These are phyloP conservation scores for Letharia columbiana DNA, from an alignment of 495 filamentous ascomycete genomes.

Conservation along the genomic window DNA sequence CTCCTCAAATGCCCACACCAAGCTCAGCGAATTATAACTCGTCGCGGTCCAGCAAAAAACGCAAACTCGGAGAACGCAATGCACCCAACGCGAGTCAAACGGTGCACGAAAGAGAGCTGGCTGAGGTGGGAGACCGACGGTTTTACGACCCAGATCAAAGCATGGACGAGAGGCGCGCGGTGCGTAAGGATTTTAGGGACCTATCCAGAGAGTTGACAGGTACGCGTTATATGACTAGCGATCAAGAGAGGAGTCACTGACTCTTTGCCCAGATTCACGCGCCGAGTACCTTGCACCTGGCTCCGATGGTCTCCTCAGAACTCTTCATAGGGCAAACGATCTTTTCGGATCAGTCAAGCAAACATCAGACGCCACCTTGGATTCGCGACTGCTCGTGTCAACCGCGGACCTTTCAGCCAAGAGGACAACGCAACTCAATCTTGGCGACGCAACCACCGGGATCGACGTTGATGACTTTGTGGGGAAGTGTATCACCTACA, in stretches of 20 bases:
- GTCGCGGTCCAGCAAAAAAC: constrained; percentile 33
- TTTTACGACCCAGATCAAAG: constrained; percentile 88
- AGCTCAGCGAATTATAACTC: constrained; percentile 13
- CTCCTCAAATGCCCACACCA: constrained; percentile 22
- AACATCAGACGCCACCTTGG: constrained; percentile 85
- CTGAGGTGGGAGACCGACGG: constrained; percentile 35
- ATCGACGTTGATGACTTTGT: constrained; percentile 92
- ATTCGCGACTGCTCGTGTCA: constrained; percentile 72
- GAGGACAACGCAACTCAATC: constrained; percentile 58
- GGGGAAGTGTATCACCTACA: constrained; percentile 80
- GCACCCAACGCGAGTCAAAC: constrained; percentile 23
- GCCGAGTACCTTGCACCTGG: constrained; percentile 54
- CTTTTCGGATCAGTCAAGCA: constrained; percentile 68
- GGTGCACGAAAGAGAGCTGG: constrained; percentile 21
- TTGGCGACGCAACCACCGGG: constrained; percentile 59
- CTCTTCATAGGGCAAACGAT: constrained; percentile 54
- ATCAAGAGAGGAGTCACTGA: constrained; percentile 8
- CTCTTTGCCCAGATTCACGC: constrained; percentile 46
- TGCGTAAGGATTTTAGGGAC: constrained; percentile 61
- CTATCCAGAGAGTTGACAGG: constrained; percentile 57
- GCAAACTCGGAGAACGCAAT: constrained; percentile 34
- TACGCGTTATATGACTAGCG: constrained; percentile 26
- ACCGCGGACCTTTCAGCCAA: constrained; percentile 70
- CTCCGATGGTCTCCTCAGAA: constrained; percentile 52
- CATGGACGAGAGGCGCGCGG: constrained; percentile 59